Base-by-base conservation (phyloP, 129 eudicot genomes). In the Pittosporum tobira region DNA sequence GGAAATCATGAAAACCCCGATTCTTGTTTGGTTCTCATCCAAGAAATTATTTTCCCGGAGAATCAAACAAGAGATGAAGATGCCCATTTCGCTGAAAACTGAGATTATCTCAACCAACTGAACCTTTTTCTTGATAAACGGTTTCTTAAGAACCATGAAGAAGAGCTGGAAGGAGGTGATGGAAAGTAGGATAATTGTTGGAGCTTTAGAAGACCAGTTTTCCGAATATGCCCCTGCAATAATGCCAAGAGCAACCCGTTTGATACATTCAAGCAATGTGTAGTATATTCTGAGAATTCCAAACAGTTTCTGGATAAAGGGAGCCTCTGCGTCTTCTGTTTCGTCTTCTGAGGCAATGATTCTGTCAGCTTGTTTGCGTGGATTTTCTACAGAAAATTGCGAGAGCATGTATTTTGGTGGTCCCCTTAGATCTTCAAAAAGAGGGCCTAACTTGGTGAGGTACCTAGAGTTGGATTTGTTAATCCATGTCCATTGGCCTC, bases 361-460 rank as follows among this genome's bases (percentile, higher is more conserved):
- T 63, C 83, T 73, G 51, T 71, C 82, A 24, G 64, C 49, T 21
- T 28, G 70, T 31, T 66, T 76, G 43, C 21, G 69, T 16, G 57
- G 64, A 58, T 57, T 64, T 16, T 80, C 79, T 63, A 73, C 81
- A 0, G 86, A 27, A 40, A 91, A 71, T 40, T 87, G 94, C 20
- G 99, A 80, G 57, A 86, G 94, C 99, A 91, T 91, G 77, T 91
- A 91, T 70, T 91, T 86, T 52, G 99, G 99, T 3, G 99, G 99
- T 20, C 99, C 99, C 62, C 99, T 59, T 47, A 91, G 83, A 56
- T 91, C 99, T 64, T 91, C 99, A 30, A 86, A 86, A 11, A 91
- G 52, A 1, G 96, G 99, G 20, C 95, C 98, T 26, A 80, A 71
- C 30, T 68, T 81, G 25, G 85, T 59, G 47, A 83, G 63, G 61